These are phyloP conservation scores for Leccinum fuscescens DNA, from an alignment of 1,284 basidiomycete species.

Conservation along the genomic window DNA sequence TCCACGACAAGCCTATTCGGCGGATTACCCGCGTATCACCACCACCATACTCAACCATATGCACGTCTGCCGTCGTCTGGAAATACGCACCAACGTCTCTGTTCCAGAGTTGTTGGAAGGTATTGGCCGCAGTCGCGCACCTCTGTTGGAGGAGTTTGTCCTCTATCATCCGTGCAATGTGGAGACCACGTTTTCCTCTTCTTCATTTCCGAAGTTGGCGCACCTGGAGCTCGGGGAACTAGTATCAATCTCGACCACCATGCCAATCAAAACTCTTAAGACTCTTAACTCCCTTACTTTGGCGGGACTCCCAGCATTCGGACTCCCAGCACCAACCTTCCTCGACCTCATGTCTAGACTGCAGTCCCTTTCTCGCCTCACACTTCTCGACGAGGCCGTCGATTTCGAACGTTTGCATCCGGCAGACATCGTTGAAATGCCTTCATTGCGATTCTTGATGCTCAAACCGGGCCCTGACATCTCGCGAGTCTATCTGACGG, in stretches of 20 bases:
- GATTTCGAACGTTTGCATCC: conserved; percentile 24
- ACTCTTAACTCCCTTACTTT: conserved; percentile 27
- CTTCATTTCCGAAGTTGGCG: conserved; percentile 24
- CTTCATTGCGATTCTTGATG: conserved; percentile 21
- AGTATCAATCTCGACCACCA: conserved; percentile 16
- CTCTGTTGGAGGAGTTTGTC: conserved; percentile 25
- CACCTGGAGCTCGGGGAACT: conserved; percentile 25
- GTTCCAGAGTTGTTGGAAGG: conserved; percentile 28
- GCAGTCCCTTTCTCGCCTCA: conserved; percentile 22
- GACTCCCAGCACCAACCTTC: conserved; percentile 23
- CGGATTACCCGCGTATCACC: conserved; percentile 25
- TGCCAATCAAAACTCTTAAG: conserved; percentile 21
- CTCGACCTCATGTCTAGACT: conserved; percentile 23
- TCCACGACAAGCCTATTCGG: conserved; percentile 14
- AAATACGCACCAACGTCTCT: conserved; percentile 27
- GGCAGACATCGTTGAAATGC: conserved; percentile 14
- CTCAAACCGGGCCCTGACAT: conserved; percentile 30
- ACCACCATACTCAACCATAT: conserved; percentile 28
- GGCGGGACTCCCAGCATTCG: conserved; percentile 23
- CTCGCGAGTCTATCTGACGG: conserved; percentile 29
- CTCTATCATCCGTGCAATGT: conserved; percentile 23
- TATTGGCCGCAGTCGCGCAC: conserved; percentile 23
- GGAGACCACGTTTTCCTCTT: conserved; percentile 20
- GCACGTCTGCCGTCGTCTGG: conserved; percentile 25
- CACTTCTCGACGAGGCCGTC: conserved; percentile 30